Conservation (phyloP, 495 filamentous ascomycete genomes). For the Aspergillus sclerotioniger region DNA sequence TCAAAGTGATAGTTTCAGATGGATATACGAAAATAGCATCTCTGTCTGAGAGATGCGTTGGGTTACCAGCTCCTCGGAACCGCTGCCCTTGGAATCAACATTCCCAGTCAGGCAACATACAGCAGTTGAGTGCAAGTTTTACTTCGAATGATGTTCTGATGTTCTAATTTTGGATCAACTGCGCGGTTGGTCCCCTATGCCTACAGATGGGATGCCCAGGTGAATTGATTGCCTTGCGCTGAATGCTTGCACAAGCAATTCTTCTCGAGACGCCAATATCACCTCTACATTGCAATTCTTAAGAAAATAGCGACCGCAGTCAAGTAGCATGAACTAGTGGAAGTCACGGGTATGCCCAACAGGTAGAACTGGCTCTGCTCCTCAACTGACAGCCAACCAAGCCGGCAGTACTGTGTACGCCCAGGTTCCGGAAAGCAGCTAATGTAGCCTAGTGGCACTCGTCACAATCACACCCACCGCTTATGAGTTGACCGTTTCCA, state of each 20-base stretch:
- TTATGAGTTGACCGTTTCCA: not conserved
- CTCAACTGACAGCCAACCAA: not conserved
- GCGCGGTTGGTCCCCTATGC: not conserved
- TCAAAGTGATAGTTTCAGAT: not conserved
- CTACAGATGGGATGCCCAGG: not conserved
- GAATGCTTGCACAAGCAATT: not conserved
- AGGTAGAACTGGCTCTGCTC: not conserved
- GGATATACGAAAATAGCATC: conserved; percentile 4
- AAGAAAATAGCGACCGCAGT: not conserved
- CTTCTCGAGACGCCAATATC: not conserved
- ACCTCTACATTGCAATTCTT: not conserved
- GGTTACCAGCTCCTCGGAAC: not conserved
- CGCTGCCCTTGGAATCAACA: not conserved
- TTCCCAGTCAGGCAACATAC: not conserved
- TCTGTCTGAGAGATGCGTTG: not conserved
- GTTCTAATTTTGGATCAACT: not conserved
- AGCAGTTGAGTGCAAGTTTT: not conserved
- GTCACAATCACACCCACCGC: conserved; percentile 3
- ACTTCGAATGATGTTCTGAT: not conserved
- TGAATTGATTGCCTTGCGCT: not conserved
- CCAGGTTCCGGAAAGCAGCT: not conserved
- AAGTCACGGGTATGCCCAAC: not conserved
- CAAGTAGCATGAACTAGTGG: not conserved
- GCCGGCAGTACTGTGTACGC: not conserved
- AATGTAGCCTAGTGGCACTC: not conserved